These are phyloP conservation scores for Raphanus sativus DNA, from an alignment of 345 rosid species.

Conservation along the genomic window DNA sequence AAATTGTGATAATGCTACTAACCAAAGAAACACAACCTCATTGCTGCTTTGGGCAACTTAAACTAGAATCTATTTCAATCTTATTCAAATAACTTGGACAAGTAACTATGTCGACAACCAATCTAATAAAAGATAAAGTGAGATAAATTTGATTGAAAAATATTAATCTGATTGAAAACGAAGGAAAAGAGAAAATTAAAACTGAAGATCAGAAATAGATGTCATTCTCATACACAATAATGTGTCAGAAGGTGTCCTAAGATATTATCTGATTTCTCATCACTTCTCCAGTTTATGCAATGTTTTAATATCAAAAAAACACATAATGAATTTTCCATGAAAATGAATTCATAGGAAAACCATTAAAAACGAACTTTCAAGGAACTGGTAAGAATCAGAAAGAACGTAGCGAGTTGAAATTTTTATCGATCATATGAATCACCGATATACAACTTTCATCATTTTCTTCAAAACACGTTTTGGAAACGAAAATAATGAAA, in stretches of 20 bases:
- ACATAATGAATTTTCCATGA: no score
- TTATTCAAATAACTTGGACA: no score
- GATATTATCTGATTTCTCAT: constrained; percentile 48
- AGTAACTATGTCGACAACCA: no score
- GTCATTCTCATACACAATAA: constrained; percentile 56
- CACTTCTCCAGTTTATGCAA: constrained; percentile 26
- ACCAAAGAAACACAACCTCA: no score
- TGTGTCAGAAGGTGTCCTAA: constrained; percentile 70
- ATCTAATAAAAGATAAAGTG: no score
- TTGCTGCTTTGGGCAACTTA: no score
- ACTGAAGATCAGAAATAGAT: constrained; percentile 45
- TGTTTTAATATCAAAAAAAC: background rate
- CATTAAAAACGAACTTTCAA: background rate
- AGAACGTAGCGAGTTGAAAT: constrained; percentile 42
- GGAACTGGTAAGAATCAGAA: constrained; percentile 29
- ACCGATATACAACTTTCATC: constrained; percentile 39
- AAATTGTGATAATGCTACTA: no score
- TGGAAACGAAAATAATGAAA: no score
- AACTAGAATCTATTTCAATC: no score
- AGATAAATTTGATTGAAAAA: background rate
- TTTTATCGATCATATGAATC: constrained; percentile 32
- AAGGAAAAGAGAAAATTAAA: background rate
- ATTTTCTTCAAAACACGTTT: constrained; percentile 10
- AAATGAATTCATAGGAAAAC: background rate
- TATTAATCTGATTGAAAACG: background rate